A percentile compares a stretch with the other conserved stretches of the same genome.
These are phyloP conservation scores for Wickerhamomyces queroliae DNA, from an alignment of 805 yeast genomes.

Conservation along the genomic window DNA sequence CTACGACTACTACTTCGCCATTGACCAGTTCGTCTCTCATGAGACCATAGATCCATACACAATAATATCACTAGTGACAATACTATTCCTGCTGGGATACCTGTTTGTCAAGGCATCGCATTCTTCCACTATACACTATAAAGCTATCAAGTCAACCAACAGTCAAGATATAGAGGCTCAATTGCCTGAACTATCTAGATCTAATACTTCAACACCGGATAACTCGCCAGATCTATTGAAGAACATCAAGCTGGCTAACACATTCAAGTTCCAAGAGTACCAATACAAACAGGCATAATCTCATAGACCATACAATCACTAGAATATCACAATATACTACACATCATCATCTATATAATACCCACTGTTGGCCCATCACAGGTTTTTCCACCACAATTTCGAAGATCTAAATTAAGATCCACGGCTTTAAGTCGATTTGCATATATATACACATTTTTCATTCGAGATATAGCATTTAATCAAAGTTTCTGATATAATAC, in stretches of 20 bases:
- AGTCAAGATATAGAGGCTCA: slow-evolving; percentile 1
- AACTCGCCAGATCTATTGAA: slow-evolving; percentile 3
- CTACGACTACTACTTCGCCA: slow-evolving; percentile 13
- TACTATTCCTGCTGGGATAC: too few species aligned
- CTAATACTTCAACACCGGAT: slow-evolving; percentile 2
- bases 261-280: not conserved
- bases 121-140: not conserved
- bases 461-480: too few species aligned
- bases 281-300: not conserved
- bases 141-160: not conserved
- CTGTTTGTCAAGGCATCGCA: too few species aligned
- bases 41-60: not conserved
- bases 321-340: too few species aligned
- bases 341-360: too few species aligned
- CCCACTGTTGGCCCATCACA: too few species aligned
- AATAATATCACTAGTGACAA: not conserved
- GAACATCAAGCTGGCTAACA: not conserved
- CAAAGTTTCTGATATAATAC: too few species aligned
- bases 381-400: too few species aligned
- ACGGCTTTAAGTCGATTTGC: too few species aligned
- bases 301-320: too few species aligned
- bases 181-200: slow-evolving; percentile 3
- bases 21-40: slow-evolving; percentile 1
- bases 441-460: too few species aligned
- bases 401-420: too few species aligned